These are phyloP conservation scores for Rhododendron kiyosumense DNA, from an alignment of 148 eudicot species.

Conservation along the genomic window DNA sequence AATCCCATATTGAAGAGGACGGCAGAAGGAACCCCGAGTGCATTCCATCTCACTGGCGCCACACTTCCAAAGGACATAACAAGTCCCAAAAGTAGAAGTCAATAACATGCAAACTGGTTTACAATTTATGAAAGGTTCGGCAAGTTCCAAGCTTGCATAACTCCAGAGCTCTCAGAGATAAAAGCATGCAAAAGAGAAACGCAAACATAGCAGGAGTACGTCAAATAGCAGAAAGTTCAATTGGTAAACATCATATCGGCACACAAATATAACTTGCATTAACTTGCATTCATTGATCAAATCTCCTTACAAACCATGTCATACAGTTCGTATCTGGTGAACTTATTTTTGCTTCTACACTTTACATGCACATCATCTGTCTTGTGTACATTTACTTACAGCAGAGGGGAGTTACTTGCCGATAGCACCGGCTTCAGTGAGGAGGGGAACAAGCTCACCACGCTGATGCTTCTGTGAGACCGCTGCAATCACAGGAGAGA, in stretches of 20 bases:
- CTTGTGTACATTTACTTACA: background rate
- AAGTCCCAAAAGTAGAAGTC: background rate
- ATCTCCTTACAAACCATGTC: background rate
- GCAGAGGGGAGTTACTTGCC: slow-evolving; percentile 20
- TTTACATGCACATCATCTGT: background rate
- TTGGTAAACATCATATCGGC: background rate
- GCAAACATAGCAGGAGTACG: background rate
- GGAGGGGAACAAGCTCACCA: slow-evolving; percentile 65
- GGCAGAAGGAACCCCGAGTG: background rate
- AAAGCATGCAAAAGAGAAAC: background rate
- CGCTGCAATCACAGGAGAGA: slow-evolving; percentile 31
- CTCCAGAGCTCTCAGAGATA: background rate
- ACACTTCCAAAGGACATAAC: background rate
- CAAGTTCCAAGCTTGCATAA: background rate
- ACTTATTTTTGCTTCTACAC: background rate
- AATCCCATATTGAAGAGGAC: background rate
- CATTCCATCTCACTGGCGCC: background rate
- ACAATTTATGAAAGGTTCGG: background rate
- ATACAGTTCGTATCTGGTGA: background rate
- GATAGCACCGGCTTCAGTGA: slow-evolving; percentile 50
- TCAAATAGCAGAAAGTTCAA: background rate
- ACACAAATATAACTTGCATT: background rate
- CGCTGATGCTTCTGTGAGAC: slow-evolving; percentile 40
- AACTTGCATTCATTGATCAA: background rate
- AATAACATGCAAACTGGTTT: background rate